Evolutionary conservation across 305 asterid species (phyloP), one percentile per base, ranked within the genome.

Genomic region (Fraxinus nigra): DNA sequence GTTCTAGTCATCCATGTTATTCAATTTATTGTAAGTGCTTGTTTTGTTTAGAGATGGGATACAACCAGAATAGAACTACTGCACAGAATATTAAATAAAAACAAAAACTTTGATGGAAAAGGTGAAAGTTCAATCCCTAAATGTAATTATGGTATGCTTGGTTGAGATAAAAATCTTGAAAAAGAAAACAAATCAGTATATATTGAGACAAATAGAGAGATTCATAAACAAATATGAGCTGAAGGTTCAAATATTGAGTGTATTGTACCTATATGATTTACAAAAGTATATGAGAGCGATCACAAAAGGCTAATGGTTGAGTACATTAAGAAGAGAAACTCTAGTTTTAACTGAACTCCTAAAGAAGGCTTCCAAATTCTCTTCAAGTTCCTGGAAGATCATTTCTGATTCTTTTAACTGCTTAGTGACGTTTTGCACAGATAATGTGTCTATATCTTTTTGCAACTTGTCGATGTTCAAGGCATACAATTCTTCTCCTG

Each of bases 341-440:
- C 69, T 59, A 59, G 28, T 18, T 59, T 59, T 59, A 22, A 59
- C 11, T 18, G 24, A 59, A 59, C 69, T 20, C 28, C 28, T 59
- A 59, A 20, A 59, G 28, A 80, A 75, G 34, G 48, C 51, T 69
- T 79, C 89, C 5, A 87, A 81, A 4, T 37, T 76, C 34, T 85
- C 80, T 28, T 81, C 87, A 0, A 84, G 33, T 81, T 90, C 88
- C 40, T 88, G 82, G 74, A 84, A 85, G 75, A 32, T 35, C 33
- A 46, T 72, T 70, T 85, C 87, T 8, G 80, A 61, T 69, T 26
- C 76, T 80, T 79, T 73, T 16, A 81, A 73, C n/a, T 46, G 43
- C 77, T 82, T 81, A 28, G 67, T 46, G 5, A 81, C 14, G 34
- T n/a, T 51, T 73, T 84, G 83, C 24, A 69, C 2, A 1, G 69